These are phyloP conservation scores for Ceratobasidium sp. DNA, from an alignment of 1,284 basidiomycete genomes.

Conservation along the genomic window DNA sequence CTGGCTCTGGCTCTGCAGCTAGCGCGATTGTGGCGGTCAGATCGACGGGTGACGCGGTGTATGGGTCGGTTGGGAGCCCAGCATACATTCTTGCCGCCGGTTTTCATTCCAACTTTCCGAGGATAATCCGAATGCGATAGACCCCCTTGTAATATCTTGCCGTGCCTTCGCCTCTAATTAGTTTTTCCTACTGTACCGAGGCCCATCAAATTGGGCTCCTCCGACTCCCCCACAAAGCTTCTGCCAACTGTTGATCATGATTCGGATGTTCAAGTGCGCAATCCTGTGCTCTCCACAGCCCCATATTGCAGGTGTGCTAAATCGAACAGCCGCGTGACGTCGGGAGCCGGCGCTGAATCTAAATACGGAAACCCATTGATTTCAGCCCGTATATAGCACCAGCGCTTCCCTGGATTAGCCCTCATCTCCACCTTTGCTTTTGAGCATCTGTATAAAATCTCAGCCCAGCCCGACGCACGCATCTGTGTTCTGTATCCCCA, in stretches of 20 bases:
- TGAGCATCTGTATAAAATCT: not conserved
- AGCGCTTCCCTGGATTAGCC: not conserved
- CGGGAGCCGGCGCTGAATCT: not conserved
- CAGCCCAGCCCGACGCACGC: not conserved
- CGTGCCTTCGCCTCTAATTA: not conserved
- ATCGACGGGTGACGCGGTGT: not conserved
- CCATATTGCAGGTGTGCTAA: not conserved
- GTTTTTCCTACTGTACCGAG: not conserved
- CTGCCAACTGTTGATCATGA: not conserved
- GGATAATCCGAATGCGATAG: too few relatives aligned
- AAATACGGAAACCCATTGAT: conserved; percentile 1
- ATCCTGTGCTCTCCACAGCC: not conserved
- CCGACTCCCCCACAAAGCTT: not conserved
- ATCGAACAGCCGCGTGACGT: not conserved
- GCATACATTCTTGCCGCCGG: not conserved
- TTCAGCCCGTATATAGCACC: not conserved
- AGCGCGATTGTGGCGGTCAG: not conserved
- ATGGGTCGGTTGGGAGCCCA: not conserved
- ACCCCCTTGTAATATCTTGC: not conserved
- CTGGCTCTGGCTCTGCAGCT: not conserved
- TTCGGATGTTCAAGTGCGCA: not conserved
- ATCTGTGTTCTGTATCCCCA: not conserved
- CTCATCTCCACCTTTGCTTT: not conserved
- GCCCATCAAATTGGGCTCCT: not conserved
- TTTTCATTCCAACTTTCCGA: not conserved